phyloP scores from a whole-genome alignment of 1,284 basidiomycete genomes.

The Caloboletus firmus region DNA sequence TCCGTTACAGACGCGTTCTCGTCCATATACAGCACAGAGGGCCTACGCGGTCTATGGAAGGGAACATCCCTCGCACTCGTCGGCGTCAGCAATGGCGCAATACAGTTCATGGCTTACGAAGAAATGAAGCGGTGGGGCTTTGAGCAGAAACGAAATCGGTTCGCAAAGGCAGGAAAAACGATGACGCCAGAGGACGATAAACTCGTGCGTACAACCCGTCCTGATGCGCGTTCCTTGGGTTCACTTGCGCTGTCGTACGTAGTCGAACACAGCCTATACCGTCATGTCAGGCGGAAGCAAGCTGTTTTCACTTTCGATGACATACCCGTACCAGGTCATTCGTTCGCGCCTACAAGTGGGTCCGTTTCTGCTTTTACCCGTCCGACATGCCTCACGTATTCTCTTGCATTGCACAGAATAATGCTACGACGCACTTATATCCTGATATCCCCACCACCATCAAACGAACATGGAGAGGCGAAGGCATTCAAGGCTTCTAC shows the following conservation, averaged over 20 bases:
- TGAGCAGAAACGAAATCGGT: constrained; percentile 66
- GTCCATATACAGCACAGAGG: constrained; percentile 72
- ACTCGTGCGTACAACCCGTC: constrained; percentile 56
- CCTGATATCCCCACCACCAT: constrained; percentile 83
- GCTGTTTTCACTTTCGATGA: constrained; percentile 78
- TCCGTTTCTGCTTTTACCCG: constrained; percentile 17
- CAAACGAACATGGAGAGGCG: constrained; percentile 74
- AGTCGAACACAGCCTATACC: constrained; percentile 94
- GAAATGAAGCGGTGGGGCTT: constrained; percentile 92
- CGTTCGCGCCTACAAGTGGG: constrained; percentile 89
- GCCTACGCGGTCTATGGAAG: constrained; percentile 79
- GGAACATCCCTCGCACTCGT: constrained; percentile 89
- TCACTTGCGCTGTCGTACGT: not conserved
- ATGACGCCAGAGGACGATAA: constrained; percentile 80
- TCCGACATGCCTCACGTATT: not conserved
- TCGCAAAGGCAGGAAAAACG: constrained; percentile 55
- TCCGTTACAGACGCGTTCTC: constrained; percentile 67
- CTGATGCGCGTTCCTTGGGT: not conserved
- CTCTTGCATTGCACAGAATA: constrained; percentile 49
- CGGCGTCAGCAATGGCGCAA: constrained; percentile 93
- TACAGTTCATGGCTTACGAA: constrained; percentile 97
- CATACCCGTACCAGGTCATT: constrained; percentile 98
- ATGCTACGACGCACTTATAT: constrained; percentile 64
- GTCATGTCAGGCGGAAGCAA: constrained; percentile 92
- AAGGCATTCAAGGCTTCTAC: constrained; percentile 89